Evolutionary conservation across 371 early-diverging fungal genomes (phyloP).

Genomic region (Mortierella sp.): DNA sequence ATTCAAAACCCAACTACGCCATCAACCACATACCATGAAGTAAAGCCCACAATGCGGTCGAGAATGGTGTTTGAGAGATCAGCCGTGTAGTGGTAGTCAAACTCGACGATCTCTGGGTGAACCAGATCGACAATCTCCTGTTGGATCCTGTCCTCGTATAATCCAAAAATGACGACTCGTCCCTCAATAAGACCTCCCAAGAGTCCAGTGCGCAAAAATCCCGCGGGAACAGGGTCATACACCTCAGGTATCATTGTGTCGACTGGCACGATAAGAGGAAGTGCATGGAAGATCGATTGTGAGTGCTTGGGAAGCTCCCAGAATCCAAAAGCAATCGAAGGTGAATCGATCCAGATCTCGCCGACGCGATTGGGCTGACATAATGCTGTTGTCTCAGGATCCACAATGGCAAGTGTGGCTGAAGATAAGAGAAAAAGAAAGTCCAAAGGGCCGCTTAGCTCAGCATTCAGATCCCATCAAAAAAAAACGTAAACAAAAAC

Average conservation of each 20-base stretch:
- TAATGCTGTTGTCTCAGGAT: slow-evolving; percentile 82
- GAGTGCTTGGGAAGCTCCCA: slow-evolving; percentile 84
- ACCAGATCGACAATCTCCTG: slow-evolving; percentile 64
- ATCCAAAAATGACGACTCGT: slow-evolving; percentile 78
- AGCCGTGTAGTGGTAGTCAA: slow-evolving; percentile 65
- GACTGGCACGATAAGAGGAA: slow-evolving; percentile 66
- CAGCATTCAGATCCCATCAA: neutral
- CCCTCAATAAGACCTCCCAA: slow-evolving; percentile 83
- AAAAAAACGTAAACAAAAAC: neutral
- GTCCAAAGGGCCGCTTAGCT: neutral
- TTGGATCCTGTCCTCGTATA: slow-evolving; percentile 81
- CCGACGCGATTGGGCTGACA: slow-evolving; percentile 85
- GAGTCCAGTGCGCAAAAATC: slow-evolving; percentile 84
- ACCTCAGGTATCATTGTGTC: slow-evolving; percentile 65
- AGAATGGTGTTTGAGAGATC: slow-evolving; percentile 69
- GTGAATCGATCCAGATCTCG: slow-evolving; percentile 88
- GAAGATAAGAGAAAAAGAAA: neutral
- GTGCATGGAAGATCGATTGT: slow-evolving; percentile 80
- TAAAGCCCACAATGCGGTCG: slow-evolving; percentile 66
- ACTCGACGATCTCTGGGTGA: slow-evolving; percentile 61
- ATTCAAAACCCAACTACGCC: no score
- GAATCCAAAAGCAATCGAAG: slow-evolving; percentile 83
- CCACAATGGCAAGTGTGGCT: slow-evolving; percentile 84
- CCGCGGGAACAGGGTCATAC: slow-evolving; percentile 59
- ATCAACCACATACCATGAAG: slow-evolving; percentile 65